Evolutionary conservation across 2,329 filamentous ascomycete genomes (phyloP).

Genomic region (Xylaria sp.): DNA sequence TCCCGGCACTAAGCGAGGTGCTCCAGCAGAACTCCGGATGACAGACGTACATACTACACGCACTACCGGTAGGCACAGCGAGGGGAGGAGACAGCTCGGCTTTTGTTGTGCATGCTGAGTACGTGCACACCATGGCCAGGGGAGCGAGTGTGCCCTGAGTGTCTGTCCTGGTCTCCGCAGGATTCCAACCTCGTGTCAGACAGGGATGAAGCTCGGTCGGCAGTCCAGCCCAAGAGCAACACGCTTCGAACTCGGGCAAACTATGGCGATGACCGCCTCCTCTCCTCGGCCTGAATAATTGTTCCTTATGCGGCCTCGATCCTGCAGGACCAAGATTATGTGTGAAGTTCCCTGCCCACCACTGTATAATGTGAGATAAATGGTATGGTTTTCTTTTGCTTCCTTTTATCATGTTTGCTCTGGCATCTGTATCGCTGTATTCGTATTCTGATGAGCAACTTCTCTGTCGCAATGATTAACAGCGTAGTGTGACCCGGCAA

Average conservation of each 20-base stretch:
- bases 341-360: constrained; percentile 6
- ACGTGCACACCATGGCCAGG: constrained; percentile 19
- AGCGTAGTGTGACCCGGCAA: background rate
- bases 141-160: background rate
- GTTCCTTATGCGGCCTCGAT: constrained; percentile 18
- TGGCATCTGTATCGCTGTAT: background rate
- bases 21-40: constrained; percentile 3
- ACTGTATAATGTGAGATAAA: background rate
- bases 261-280: constrained; percentile 6
- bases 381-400: too few species aligned
- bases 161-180: constrained; percentile 28
- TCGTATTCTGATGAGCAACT: background rate
- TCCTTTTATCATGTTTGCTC: too few species aligned
- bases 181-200: constrained; percentile 39
- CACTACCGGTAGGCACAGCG: background rate
- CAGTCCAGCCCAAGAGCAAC: constrained; percentile 38
- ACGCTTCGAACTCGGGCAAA: constrained; percentile 25
- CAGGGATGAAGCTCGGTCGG: constrained; percentile 38
- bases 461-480: background rate
- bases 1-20: constrained; percentile 17
- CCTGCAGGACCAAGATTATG: constrained; percentile 25
- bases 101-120: constrained; percentile 14
- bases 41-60: background rate
- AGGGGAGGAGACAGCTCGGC: constrained; percentile 14
- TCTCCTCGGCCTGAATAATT: constrained; percentile 18